Conservation (phyloP, 352 stramenopile species). For the Aphanomyces cochlioides region DNA sequence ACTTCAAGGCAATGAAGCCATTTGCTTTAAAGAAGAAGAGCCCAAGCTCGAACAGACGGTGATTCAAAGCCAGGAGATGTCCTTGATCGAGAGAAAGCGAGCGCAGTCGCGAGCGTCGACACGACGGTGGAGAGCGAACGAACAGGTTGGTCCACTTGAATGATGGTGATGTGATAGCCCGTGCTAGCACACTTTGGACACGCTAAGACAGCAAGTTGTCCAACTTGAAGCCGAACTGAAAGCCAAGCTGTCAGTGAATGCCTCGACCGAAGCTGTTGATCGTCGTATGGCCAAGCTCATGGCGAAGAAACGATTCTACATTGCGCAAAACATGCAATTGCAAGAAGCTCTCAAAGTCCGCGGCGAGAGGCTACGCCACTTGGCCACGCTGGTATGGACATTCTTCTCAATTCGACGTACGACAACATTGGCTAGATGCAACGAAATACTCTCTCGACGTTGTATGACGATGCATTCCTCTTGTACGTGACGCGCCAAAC, state of each 20-base stretch:
- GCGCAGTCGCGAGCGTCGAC: conserved; percentile 17
- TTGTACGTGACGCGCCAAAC: background rate
- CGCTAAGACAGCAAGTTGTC: conserved; percentile 2
- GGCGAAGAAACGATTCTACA: conserved; percentile 16
- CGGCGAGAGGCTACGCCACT: background rate
- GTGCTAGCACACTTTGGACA: background rate
- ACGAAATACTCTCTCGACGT: background rate
- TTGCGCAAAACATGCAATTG: conserved; percentile 21
- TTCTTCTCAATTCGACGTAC: background rate
- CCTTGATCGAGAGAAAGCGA: background rate
- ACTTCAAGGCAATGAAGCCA: no score
- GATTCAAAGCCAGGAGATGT: background rate
- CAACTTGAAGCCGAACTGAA: conserved; percentile 11
- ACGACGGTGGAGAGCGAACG: conserved; percentile 12
- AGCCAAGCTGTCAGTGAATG: background rate
- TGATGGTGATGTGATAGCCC: background rate
- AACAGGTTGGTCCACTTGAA: conserved; percentile 3
- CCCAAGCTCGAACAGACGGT: background rate
- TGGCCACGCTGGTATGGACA: background rate
- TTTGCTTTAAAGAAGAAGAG: no score
- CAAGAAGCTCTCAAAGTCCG: background rate
- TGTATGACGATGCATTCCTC: conserved; percentile 19
- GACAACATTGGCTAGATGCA: background rate
- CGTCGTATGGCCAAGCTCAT: conserved; percentile 2
- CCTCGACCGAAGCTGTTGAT: background rate